A percentile compares a stretch with the other conserved stretches of the same genome.
Conservation (phyloP, 768 basidiomycete genomes). For the Mrakia frigida region DNA sequence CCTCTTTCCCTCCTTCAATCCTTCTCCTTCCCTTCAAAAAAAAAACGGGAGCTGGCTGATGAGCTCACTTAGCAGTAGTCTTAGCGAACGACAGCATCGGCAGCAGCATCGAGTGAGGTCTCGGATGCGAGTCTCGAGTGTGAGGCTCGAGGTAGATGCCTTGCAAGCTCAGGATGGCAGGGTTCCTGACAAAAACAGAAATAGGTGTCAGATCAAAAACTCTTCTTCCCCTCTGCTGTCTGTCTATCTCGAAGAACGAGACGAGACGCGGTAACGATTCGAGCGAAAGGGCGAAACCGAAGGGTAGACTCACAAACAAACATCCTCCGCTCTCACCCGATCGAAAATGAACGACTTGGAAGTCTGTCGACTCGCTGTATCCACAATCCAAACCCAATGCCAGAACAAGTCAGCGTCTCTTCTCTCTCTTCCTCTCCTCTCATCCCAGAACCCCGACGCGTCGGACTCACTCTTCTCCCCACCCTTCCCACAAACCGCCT, state of each 20-base stretch:
- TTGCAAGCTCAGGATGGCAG: neutral
- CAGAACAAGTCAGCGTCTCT: neutral
- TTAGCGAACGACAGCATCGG: neutral
- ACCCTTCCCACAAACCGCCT: neutral
- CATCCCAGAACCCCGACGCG: neutral
- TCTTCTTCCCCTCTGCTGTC: too few relatives aligned
- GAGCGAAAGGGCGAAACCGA: too few relatives aligned
- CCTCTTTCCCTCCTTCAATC: too few relatives aligned
- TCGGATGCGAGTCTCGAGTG: neutral
- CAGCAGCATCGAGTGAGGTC: neutral
- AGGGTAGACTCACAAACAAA: constrained; percentile 8
- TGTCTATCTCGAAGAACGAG: too few relatives aligned
- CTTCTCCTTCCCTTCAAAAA: too few relatives aligned
- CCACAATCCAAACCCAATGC: too few relatives aligned
- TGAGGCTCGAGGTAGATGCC: constrained; percentile 13
- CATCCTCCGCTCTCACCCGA: neutral
- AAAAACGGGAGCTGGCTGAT: too few relatives aligned
- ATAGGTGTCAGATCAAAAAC: too few relatives aligned
- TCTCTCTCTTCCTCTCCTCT: neutral
- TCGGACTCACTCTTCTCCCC: neutral
- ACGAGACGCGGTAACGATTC: too few relatives aligned
- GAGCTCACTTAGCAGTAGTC: neutral
- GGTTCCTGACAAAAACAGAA: too few relatives aligned
- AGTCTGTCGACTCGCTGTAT: neutral
- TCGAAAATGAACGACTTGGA: neutral